Conservation (phyloP, 164 flowering plant genomes). For the Macadamia tetraphylla region DNA sequence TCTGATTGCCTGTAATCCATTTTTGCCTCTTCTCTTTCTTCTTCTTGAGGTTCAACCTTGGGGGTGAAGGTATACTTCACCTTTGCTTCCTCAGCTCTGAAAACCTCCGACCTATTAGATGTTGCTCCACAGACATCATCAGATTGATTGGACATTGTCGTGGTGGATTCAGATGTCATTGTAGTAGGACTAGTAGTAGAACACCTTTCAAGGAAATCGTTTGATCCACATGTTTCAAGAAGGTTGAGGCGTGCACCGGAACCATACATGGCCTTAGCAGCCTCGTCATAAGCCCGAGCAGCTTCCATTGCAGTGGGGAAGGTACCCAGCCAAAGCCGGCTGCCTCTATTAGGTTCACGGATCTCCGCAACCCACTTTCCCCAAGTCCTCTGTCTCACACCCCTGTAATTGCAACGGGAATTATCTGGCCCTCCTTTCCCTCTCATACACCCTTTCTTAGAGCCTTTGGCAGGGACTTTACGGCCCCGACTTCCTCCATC, state of each 20-base stretch:
- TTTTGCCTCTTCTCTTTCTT: conserved; percentile 6
- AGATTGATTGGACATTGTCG: conserved; percentile 11
- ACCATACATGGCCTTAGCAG: conserved; percentile 60
- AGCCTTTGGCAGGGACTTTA: conserved; percentile 67
- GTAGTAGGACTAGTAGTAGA: not conserved
- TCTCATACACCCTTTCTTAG: conserved; percentile 84
- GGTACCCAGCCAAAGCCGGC: conserved; percentile 62
- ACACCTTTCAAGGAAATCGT: not conserved
- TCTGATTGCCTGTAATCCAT: not conserved
- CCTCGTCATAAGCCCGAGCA: conserved; percentile 56
- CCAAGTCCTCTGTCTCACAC: conserved; percentile 88
- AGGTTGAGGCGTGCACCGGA: conserved; percentile 44
- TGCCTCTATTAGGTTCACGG: conserved; percentile 54
- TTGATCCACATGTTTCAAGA: conserved; percentile 12
- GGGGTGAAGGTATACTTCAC: not conserved
- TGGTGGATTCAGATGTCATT: conserved; percentile 7
- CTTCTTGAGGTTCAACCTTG: not conserved
- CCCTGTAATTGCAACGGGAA: conserved; percentile 49
- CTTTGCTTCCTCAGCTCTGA: conserved; percentile 10
- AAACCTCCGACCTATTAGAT: no score
- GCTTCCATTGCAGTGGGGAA: conserved; percentile 47
- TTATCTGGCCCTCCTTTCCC: conserved; percentile 90
- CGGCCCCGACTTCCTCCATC: conserved; percentile 21
- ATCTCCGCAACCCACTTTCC: conserved; percentile 92
- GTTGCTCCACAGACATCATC: not conserved